phyloP scores from a whole-genome alignment of 2,329 filamentous ascomycete genomes.

The Scedosporium boydii region DNA sequence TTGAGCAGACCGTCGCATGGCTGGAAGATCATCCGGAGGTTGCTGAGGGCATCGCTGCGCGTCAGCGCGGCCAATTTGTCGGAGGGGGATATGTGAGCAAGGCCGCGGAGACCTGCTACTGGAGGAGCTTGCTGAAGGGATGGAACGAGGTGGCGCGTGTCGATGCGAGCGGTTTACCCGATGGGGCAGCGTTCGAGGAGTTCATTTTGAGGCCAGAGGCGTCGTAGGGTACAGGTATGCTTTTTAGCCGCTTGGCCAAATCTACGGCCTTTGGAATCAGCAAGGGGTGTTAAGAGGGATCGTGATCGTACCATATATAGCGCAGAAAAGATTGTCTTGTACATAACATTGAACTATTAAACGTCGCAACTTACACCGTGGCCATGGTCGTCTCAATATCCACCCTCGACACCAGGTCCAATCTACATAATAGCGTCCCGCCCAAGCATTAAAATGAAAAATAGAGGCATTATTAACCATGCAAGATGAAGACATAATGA shows the following conservation, averaged over 20 bases:
- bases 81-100: slow-evolving; percentile 35
- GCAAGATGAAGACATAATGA: not conserved
- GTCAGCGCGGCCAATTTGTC: slow-evolving; percentile 34
- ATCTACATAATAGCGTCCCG: too few relatives aligned
- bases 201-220: slow-evolving; percentile 15
- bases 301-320: too few relatives aligned
- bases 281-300: too few relatives aligned
- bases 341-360: not conserved
- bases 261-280: too few relatives aligned
- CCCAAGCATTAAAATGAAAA: not conserved
- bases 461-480: not conserved
- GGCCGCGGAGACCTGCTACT: slow-evolving; percentile 44
- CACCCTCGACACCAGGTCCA: not conserved
- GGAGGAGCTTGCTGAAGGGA: slow-evolving; percentile 36
- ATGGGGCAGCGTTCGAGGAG: slow-evolving; percentile 28
- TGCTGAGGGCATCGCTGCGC: slow-evolving; percentile 34
- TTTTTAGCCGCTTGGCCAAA: too few relatives aligned
- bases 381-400: not conserved
- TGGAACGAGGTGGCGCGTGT: slow-evolving; percentile 33
- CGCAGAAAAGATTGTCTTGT: not conserved
- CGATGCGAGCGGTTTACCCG: slow-evolving; percentile 24
- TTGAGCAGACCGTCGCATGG: slow-evolving; percentile 35
- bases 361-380: not conserved
- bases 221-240: not conserved
- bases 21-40: slow-evolving; percentile 31